Conservation (phyloP, 495 filamentous ascomycete species). For the Trichoderma virens region DNA sequence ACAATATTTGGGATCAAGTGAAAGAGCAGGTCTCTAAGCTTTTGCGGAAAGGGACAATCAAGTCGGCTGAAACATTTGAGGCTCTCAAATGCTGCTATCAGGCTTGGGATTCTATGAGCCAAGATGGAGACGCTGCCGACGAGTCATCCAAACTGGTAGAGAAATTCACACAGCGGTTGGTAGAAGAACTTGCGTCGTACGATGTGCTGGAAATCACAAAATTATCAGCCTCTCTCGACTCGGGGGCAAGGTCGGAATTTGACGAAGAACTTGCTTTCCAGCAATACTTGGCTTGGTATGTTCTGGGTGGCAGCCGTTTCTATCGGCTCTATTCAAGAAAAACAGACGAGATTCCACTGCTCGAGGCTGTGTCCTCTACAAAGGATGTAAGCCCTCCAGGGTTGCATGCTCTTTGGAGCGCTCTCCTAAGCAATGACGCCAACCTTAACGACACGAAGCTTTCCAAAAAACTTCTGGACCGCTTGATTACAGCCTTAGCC, state of each 20-base stretch:
- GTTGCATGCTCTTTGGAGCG: conserved; percentile 9
- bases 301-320: not conserved
- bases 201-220: not conserved
- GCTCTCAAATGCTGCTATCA: conserved; percentile 5
- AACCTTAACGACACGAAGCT: conserved; percentile 17
- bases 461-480: conserved; percentile 21
- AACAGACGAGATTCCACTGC: not conserved
- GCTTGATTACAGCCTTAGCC: conserved; percentile 51
- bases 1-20: conserved; percentile 1
- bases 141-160: conserved; percentile 1
- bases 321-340: not conserved
- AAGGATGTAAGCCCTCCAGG: not conserved
- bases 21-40: not conserved
- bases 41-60: not conserved
- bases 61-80: conserved; percentile 8
- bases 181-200: not conserved
- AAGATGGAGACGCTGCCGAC: not conserved
- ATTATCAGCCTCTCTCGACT: not conserved
- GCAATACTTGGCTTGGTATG: conserved; percentile 8
- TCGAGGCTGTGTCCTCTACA: not conserved
- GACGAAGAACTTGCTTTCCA: not conserved
- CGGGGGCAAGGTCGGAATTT: not conserved
- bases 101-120: conserved; percentile 4
- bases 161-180: not conserved
- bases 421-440: conserved; percentile 13